Evolutionary conservation across 116 monocot species (phyloP), one percentile per base, ranked within the genome.

Genomic region (Cymodocea nodosa): DNA sequence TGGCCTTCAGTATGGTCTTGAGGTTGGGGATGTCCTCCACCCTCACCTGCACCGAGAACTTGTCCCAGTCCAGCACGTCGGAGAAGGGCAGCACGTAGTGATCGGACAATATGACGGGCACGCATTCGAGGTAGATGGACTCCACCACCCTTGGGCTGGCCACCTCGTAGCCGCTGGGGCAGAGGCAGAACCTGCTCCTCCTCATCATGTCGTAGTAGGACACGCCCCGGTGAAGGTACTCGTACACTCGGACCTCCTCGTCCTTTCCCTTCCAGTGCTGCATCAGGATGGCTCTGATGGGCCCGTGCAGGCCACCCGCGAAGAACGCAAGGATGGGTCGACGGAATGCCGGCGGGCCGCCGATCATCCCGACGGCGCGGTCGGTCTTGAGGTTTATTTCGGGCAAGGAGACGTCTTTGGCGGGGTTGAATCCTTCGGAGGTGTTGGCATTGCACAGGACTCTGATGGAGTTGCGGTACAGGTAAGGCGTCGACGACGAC

Each of bases 141-240:
- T 93, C 93, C 23, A 83, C 89, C 15, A 93, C 66, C 44, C 89
- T 66, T 4, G 89, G 94, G 69, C 89, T 94, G 23, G 94, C 94
- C 71, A 94, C 94, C 73, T 94, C 94, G 69, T 75, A 81, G 13
- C 94, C 89, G 59, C 89, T 89, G 0, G 94, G 89, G 75, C 94
- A 94, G 30, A 94, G 74, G 71, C 94, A 94, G 69, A 89, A 94
- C 56, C 61, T 76, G 23, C 82, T 76, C 15, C 35, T 62, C n/a
- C 60, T 70, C 84, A 89, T 82, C 73, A 73, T 80, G 23, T 64
- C 62, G 60, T 56, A 59, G 75, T 94, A 94, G 51, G 77, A 59
- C 0, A 60, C 9, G 7, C 60, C 83, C 12, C 51, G 5, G 5
- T 80, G 86, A 19, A 84, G 78, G 68, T 78, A 74, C 59, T 81